These are phyloP conservation scores for Mallotus nudiflorus DNA, from an alignment of 345 rosid genomes.

Conservation along the genomic window DNA sequence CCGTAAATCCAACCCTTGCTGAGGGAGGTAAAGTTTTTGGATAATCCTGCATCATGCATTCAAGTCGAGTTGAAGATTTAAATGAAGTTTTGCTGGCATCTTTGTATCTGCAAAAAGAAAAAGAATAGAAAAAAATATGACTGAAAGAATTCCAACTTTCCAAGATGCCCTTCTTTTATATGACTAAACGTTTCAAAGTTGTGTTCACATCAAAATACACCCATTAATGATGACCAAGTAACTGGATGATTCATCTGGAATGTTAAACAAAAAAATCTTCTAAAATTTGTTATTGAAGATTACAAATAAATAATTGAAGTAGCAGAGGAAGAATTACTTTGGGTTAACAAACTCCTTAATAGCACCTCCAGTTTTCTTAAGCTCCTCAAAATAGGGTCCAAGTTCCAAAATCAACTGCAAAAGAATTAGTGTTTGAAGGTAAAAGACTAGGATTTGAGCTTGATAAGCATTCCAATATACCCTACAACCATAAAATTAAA, in stretches of 20 bases:
- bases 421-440: slow-evolving; percentile 3
- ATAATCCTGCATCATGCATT: slow-evolving; percentile 99
- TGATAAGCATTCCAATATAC: neutral
- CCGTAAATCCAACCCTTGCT: slow-evolving; percentile 91
- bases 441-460: slow-evolving; percentile 1
- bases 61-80: slow-evolving; percentile 89
- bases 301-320: slow-evolving; percentile 9
- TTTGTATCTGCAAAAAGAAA: slow-evolving; percentile 59
- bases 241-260: neutral
- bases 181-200: neutral
- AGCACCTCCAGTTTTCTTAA: slow-evolving; percentile 83
- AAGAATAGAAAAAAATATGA: no score
- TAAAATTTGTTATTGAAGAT: neutral
- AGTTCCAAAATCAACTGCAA: slow-evolving; percentile 82
- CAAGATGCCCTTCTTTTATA: neutral
- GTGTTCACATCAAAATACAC: neutral
- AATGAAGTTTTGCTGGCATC: slow-evolving; percentile 87
- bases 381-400: slow-evolving; percentile 82
- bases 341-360: slow-evolving; percentile 99
- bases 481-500: slow-evolving; percentile 2
- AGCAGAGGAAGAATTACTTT: slow-evolving; percentile 53
- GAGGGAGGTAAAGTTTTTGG: slow-evolving; percentile 90
- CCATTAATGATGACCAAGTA: neutral
- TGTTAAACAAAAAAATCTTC: neutral
- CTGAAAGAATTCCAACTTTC: neutral